Evolutionary conservation across 768 basidiomycete species (phyloP).

Genomic region (Boletellus sp.): DNA sequence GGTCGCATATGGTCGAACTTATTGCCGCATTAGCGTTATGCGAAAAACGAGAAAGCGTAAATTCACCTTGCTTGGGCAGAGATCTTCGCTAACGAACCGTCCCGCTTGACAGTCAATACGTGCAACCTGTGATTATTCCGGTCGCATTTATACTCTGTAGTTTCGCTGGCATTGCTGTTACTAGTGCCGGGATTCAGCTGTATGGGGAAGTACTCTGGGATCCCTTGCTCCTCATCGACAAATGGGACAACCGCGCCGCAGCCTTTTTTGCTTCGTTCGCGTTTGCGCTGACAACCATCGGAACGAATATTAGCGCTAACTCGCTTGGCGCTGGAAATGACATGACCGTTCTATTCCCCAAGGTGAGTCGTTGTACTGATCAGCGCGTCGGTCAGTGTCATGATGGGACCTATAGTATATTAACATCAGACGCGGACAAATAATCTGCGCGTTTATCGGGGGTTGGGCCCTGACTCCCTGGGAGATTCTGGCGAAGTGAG

Average conservation of each 20-base stretch:
- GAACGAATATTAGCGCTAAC: slow-evolving; percentile 57
- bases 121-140: slow-evolving; percentile 75
- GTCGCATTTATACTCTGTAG: slow-evolving; percentile 70
- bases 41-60: slow-evolving; percentile 47
- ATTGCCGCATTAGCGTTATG: slow-evolving; percentile 54
- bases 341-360: slow-evolving; percentile 71
- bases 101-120: slow-evolving; percentile 50
- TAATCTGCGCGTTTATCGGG: slow-evolving; percentile 75
- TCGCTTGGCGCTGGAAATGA: slow-evolving; percentile 77
- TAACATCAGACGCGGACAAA: slow-evolving; percentile 76
- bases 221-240: slow-evolving; percentile 68
- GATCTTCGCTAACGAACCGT: slow-evolving; percentile 3
- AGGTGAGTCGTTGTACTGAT: slow-evolving; percentile 38
- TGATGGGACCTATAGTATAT: slow-evolving; percentile 30
- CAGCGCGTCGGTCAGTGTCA: not conserved
- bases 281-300: slow-evolving; percentile 43
- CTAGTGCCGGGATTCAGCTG: slow-evolving; percentile 61
- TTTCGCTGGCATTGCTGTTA: slow-evolving; percentile 79
- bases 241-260: slow-evolving; percentile 82
- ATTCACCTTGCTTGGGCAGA: not conserved
- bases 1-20: not conserved
- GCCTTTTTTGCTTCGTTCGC: slow-evolving; percentile 80
- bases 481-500: slow-evolving; percentile 64
- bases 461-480: slow-evolving; percentile 87
- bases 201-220: slow-evolving; percentile 54